A percentile compares a stretch with the other conserved stretches of the same genome.
phyloP scores from a whole-genome alignment of 1,139 yeast species.

The Blastobotrys illinoisensis region DNA sequence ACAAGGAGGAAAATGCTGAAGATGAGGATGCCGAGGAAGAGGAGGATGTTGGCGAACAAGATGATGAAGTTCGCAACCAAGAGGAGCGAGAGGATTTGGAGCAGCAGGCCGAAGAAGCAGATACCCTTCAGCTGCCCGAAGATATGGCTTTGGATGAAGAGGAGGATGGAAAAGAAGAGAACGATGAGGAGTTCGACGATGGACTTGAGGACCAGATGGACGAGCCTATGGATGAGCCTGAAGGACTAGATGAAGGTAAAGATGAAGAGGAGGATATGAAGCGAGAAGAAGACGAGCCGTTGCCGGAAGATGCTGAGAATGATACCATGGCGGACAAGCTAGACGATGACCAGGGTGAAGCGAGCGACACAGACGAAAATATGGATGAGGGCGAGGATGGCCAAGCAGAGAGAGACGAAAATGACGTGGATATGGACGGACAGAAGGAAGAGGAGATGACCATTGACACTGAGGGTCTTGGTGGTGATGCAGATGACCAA shows the following conservation, averaged over 20 bases:
- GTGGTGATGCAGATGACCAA: conserved; percentile 46
- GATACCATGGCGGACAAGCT: conserved; percentile 27
- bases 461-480: conserved; percentile 32
- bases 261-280: conserved; percentile 33
- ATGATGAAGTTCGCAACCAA: conserved; percentile 80
- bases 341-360: conserved; percentile 31
- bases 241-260: conserved; percentile 32
- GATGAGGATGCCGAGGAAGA: conserved; percentile 55
- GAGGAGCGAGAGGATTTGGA: conserved; percentile 50
- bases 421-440: conserved; percentile 28
- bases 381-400: conserved; percentile 34
- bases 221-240: conserved; percentile 25
- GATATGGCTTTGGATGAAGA: conserved; percentile 31
- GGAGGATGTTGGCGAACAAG: conserved; percentile 76
- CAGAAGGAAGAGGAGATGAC: conserved; percentile 45
- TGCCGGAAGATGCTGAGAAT: conserved; percentile 29
- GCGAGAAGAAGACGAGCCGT: conserved; percentile 29
- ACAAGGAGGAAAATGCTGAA: conserved; percentile 38
- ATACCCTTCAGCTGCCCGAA: conserved; percentile 36
- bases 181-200: conserved; percentile 30
- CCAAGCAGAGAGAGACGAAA: conserved; percentile 28
- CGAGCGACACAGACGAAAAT: conserved; percentile 26
- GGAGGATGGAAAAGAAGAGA: conserved; percentile 31
- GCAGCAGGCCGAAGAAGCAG: conserved; percentile 34
- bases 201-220: conserved; percentile 23